A percentile compares a stretch with the other conserved stretches of the same genome.
These are phyloP conservation scores for Teratosphaeria nubilosa DNA, from an alignment of 2,329 filamentous ascomycete species.

Conservation along the genomic window DNA sequence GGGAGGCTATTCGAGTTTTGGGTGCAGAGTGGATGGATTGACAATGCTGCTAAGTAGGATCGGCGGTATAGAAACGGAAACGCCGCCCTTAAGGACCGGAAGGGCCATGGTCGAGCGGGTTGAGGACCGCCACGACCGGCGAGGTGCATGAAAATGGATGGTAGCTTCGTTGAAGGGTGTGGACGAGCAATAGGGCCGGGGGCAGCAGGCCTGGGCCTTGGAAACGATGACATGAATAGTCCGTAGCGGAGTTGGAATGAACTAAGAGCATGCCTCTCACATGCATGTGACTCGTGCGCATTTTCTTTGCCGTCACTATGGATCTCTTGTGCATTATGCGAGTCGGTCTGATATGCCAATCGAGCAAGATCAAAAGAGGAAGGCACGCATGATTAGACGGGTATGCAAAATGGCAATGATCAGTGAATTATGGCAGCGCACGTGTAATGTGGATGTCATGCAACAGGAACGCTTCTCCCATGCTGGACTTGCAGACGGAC, in stretches of 20 bases:
- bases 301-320: neutral
- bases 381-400: too few relatives aligned
- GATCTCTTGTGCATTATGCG: too few relatives aligned
- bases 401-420: too few relatives aligned
- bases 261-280: too few relatives aligned
- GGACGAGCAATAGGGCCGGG: neutral
- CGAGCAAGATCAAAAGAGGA: too few relatives aligned
- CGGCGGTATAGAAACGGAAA: neutral
- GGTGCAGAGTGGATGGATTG: conserved; percentile 81
- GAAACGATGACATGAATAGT: neutral
- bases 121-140: too few relatives aligned
- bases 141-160: neutral
- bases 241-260: neutral
- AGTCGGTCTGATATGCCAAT: too few relatives aligned
- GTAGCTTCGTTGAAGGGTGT: too few relatives aligned
- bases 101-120: neutral
- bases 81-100: neutral
- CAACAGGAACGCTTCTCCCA: neutral
- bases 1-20: conserved; percentile 89
- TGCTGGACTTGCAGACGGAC: neutral
- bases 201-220: neutral
- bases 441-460: neutral
- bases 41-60: conserved; percentile 46
- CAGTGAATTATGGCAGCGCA: too few relatives aligned
- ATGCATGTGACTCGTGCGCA: neutral